Percentiles rank a stretch among this genome's conserved stretches.
Conservation (phyloP, 2,329 filamentous ascomycete species). For the Diaporthe citriasiana region DNA sequence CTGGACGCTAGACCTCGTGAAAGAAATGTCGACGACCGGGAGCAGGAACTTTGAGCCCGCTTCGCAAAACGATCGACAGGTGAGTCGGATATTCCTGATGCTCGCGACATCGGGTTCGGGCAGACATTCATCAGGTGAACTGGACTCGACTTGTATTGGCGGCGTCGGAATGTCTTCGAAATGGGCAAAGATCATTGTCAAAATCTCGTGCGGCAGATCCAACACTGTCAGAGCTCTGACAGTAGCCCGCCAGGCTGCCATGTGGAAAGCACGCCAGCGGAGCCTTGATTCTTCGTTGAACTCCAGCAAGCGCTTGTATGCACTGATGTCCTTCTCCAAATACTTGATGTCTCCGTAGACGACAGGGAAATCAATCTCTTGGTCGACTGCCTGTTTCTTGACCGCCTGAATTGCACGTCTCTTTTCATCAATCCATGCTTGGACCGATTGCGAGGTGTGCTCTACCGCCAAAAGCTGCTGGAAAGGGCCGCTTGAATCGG, state of each 20-base stretch:
- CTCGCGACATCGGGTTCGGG: background rate
- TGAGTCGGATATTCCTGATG: conserved; percentile 7
- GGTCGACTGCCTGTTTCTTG: background rate
- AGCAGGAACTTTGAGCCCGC: background rate
- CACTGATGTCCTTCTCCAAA: background rate
- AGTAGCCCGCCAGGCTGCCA: background rate
- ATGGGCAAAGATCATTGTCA: background rate
- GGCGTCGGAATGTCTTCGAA: background rate
- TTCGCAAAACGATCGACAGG: background rate
- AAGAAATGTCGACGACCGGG: background rate
- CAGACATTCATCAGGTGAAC: background rate
- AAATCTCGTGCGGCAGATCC: background rate
- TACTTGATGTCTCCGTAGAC: background rate
- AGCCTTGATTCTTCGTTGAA: background rate
- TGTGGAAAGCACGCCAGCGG: background rate
- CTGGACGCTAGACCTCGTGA: background rate
- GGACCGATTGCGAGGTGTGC: background rate
- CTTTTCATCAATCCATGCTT: background rate
- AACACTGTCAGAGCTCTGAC: background rate
- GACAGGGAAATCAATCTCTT: background rate
- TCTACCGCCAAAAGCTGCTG: background rate
- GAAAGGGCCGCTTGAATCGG: background rate
- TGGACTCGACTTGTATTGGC: too few relatives aligned
- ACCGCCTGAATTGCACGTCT: rapidly evolving
- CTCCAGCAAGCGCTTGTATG: background rate